Evolutionary conservation across 345 rosid species (phyloP), one percentile per base, ranked within the genome.

Genomic region (Eutrema japonicum): DNA sequence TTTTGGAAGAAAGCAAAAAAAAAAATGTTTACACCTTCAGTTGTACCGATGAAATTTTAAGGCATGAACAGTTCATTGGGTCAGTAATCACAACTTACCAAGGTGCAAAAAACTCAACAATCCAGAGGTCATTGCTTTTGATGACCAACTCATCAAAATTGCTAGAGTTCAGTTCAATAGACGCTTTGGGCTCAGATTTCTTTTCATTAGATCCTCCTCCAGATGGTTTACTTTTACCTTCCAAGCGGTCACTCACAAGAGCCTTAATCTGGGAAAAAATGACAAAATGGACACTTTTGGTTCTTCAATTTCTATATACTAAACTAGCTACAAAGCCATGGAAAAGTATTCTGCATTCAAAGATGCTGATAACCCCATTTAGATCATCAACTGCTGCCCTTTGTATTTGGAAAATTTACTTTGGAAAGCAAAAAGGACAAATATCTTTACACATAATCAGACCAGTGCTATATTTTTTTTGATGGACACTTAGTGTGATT

Each of bases 101-200:
- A 59, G 99, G 99, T 67, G 99, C 98, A 50, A 92, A 92, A 75
- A 92, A 96, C 81, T 96, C 99, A 81, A 95, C 93, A 58, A 95
- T 78, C 99, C 99, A 95, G 52, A 90, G 94, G 10, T 92, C 99
- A 81, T 86, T 92, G 81, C 99, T 92, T 87, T 90, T 86, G 71
- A 89, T 81, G 66, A 96, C 99, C 85, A 89, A 78, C 74, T 92
- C 94, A 79, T 92, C 98, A 81, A 96, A 96, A 75, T 90, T 92
- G 79, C 66, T 64, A 67, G 99, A 81, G 82, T 83, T 90, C 84
- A 96, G 72, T 82, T 89, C 98, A 33, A 81, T 79, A 0, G 98
- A 96, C 9, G 86, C 87, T 83, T 80, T 86, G 45, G 94, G 62
- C 74, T 87, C 94, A 56, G 98, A 90, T 78, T 78, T 78, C 43